These are phyloP conservation scores for Penicillium longicatenatum DNA, from an alignment of 495 filamentous ascomycete genomes.

Conservation along the genomic window DNA sequence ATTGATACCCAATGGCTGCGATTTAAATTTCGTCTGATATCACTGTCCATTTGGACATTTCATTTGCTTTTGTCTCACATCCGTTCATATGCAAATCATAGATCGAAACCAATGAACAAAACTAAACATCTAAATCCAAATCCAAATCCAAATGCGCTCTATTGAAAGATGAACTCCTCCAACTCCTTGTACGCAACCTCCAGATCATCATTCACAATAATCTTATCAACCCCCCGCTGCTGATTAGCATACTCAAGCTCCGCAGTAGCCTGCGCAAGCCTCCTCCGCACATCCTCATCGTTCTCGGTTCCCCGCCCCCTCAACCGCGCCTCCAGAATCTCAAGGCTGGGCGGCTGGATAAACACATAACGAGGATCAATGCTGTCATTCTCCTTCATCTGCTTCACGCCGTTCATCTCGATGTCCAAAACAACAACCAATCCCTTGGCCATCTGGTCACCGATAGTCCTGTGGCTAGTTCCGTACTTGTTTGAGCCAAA, in stretches of 20 bases:
- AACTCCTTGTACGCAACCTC: slow-evolving; percentile 77
- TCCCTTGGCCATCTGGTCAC: slow-evolving; percentile 64
- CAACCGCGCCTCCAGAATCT: slow-evolving; percentile 70
- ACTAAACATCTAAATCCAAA: not conserved
- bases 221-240: slow-evolving; percentile 60
- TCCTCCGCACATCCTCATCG: slow-evolving; percentile 68
- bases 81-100: not conserved
- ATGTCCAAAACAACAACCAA: slow-evolving; percentile 59
- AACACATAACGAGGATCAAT: slow-evolving; percentile 78
- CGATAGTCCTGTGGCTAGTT: slow-evolving; percentile 71
- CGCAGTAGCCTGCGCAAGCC: slow-evolving; percentile 68
- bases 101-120: not conserved
- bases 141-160: not conserved
- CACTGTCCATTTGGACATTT: not conserved
- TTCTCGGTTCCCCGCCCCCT: slow-evolving; percentile 75
- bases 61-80: not conserved
- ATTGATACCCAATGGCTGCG: not conserved
- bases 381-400: slow-evolving; percentile 64
- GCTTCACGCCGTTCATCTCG: slow-evolving; percentile 78
- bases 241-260: slow-evolving; percentile 72
- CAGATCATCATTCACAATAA: slow-evolving; percentile 81
- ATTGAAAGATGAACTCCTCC: slow-evolving; percentile 48
- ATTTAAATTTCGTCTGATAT: not conserved
- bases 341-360: slow-evolving; percentile 70
- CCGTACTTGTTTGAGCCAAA: slow-evolving; percentile 83